Evolutionary conservation across 495 filamentous ascomycete species (phyloP).

Genomic region (Penicillium nucicola): DNA sequence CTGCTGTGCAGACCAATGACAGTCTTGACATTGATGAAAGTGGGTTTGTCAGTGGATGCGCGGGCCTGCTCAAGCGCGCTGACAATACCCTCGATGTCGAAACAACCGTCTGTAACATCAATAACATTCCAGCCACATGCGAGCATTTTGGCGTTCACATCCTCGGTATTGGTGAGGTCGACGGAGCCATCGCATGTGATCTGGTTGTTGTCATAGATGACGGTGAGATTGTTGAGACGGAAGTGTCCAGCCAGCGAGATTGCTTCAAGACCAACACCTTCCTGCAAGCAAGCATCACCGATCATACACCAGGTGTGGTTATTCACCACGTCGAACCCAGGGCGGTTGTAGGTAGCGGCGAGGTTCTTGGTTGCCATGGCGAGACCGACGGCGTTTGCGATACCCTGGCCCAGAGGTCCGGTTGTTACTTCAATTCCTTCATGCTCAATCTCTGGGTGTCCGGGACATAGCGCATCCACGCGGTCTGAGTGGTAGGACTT

Average conservation of each 20-base stretch:
- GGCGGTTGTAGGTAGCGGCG: conserved; percentile 50
- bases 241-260: conserved; percentile 54
- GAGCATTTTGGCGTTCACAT: conserved; percentile 57
- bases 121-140: conserved; percentile 58
- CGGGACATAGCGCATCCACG: conserved; percentile 51
- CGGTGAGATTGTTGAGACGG: conserved; percentile 51
- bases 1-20: conserved; percentile 53
- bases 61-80: conserved; percentile 44
- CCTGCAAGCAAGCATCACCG: conserved; percentile 58
- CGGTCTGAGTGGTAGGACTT: conserved; percentile 56
- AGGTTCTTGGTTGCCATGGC: conserved; percentile 59
- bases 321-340: conserved; percentile 43
- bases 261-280: conserved; percentile 58
- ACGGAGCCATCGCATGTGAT: conserved; percentile 55
- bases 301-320: conserved; percentile 56
- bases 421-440: conserved; percentile 62
- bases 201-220: conserved; percentile 61
- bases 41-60: conserved; percentile 45
- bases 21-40: conserved; percentile 58
- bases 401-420: conserved; percentile 57
- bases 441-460: conserved; percentile 60
- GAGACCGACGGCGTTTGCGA: conserved; percentile 58
- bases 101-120: conserved; percentile 51
- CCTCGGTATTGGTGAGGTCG: conserved; percentile 54
- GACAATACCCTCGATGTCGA: conserved; percentile 51